Evolutionary conservation across 345 rosid genomes (phyloP).

Genomic region (Citrus inodora): DNA sequence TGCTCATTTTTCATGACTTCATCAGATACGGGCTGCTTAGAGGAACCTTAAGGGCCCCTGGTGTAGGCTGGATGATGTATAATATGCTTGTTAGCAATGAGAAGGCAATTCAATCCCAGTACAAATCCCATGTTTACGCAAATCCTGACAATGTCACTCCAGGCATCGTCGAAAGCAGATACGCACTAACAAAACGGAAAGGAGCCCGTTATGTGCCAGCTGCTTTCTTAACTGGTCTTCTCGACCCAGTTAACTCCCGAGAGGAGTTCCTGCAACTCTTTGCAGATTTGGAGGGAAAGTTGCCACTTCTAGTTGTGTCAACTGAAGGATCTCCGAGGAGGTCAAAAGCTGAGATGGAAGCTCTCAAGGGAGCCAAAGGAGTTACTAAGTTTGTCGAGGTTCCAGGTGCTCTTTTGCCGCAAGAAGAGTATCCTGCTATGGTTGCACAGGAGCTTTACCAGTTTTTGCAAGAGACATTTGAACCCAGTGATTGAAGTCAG

Average conservation of each 20-base stretch:
- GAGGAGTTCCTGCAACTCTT: constrained; percentile 73
- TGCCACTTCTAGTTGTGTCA: constrained; percentile 63
- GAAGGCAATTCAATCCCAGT: constrained; percentile 80
- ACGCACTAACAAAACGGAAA: constrained; percentile 56
- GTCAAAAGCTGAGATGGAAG: constrained; percentile 94
- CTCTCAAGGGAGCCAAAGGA: constrained; percentile 62
- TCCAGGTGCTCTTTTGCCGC: constrained; percentile 84
- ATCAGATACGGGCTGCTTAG: constrained; percentile 75
- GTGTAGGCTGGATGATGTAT: constrained; percentile 89
- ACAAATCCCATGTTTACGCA: constrained; percentile 86
- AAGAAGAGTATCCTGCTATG: constrained; percentile 76
- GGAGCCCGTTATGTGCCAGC: constrained; percentile 92
- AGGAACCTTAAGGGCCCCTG: constrained; percentile 81
- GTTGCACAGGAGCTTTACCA: constrained; percentile 63
- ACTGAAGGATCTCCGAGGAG: constrained; percentile 69
- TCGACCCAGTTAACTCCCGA: constrained; percentile 70
- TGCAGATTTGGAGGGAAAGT: constrained; percentile 55
- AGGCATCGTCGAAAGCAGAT: constrained; percentile 50
- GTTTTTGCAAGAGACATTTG: constrained; percentile 58
- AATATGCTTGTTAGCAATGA: constrained; percentile 92
- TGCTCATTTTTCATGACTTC: background rate
- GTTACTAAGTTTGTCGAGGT: constrained; percentile 72
- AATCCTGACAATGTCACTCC: constrained; percentile 76
- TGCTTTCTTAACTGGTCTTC: constrained; percentile 87
- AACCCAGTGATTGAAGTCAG: constrained; percentile 18